phyloP scores from a whole-genome alignment of 345 rosid species.

The Gossypium ekmanianum region DNA sequence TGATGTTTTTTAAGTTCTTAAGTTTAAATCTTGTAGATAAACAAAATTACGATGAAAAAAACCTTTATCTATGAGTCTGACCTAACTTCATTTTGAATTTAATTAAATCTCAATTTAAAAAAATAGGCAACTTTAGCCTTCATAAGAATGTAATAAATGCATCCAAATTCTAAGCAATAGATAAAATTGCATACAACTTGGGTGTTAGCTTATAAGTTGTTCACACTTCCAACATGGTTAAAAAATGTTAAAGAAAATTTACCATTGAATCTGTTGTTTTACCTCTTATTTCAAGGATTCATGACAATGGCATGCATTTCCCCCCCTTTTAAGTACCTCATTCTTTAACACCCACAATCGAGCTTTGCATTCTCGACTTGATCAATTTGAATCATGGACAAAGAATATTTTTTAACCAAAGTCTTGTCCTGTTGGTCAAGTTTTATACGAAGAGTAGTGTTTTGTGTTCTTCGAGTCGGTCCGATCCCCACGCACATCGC shows the following conservation, averaged over 20 bases:
- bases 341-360: not conserved
- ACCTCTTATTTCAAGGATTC: not conserved
- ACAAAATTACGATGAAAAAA: too few relatives aligned
- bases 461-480: not conserved
- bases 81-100: too few relatives aligned
- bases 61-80: too few relatives aligned
- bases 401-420: not conserved
- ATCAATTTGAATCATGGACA: not conserved
- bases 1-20: too few relatives aligned
- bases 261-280: not conserved
- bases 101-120: not conserved
- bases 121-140: not conserved
- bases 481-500: not conserved
- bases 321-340: not conserved
- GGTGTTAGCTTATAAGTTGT: not conserved
- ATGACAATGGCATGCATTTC: not conserved
- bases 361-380: not conserved
- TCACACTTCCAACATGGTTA: not conserved
- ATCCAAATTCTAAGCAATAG: not conserved
- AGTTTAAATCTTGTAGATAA: too few relatives aligned
- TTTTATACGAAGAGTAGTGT: not conserved
- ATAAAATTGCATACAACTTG: not conserved
- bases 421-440: not conserved
- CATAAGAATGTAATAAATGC: not conserved
- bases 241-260: not conserved